These are phyloP conservation scores for Globisporangium abappressorium DNA, from an alignment of 352 stramenopile species.

Conservation along the genomic window DNA sequence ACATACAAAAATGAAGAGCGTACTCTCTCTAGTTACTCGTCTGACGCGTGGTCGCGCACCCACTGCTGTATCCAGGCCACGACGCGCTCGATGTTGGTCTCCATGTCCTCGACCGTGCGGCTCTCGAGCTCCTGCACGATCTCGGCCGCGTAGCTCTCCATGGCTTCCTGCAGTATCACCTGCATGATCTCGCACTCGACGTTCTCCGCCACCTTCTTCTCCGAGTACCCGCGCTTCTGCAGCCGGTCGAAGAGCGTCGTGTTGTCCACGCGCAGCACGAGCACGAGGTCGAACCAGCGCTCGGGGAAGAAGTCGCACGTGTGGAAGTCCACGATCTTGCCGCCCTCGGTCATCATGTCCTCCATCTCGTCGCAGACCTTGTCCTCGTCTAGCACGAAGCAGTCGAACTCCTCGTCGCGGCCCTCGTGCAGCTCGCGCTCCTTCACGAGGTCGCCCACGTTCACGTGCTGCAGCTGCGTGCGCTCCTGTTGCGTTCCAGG, in stretches of 20 bases:
- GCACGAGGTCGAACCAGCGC: slow-evolving; percentile 95
- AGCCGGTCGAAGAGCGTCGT: slow-evolving; percentile 91
- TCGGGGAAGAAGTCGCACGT: slow-evolving; percentile 98
- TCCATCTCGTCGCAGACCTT: slow-evolving; percentile 97
- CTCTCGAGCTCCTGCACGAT: slow-evolving; percentile 96
- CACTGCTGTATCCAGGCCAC: slow-evolving; percentile 92
- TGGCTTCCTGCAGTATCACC: slow-evolving; percentile 95
- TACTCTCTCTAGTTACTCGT: slow-evolving; percentile 11
- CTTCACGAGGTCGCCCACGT: slow-evolving; percentile 93
- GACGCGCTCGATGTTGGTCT: slow-evolving; percentile 92
- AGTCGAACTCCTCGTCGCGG: slow-evolving; percentile 94
- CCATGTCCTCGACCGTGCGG: slow-evolving; percentile 95
- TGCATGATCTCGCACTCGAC: slow-evolving; percentile 99
- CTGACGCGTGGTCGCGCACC: slow-evolving; percentile 56
- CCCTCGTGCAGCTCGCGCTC: slow-evolving; percentile 76
- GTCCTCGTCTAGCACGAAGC: slow-evolving; percentile 96
- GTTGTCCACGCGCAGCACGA: slow-evolving; percentile 91
- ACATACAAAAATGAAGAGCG: background rate
- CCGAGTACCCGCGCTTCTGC: slow-evolving; percentile 88
- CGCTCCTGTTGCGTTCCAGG: slow-evolving; percentile 42
- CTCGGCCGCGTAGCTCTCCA: slow-evolving; percentile 91
- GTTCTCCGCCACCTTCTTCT: slow-evolving; percentile 97
- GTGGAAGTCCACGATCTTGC: slow-evolving; percentile 96
- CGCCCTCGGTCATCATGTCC: slow-evolving; percentile 85
- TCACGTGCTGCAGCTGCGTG: slow-evolving; percentile 90